phyloP scores from a whole-genome alignment of 1,284 basidiomycete species.

The Trichosporon ovoides region DNA sequence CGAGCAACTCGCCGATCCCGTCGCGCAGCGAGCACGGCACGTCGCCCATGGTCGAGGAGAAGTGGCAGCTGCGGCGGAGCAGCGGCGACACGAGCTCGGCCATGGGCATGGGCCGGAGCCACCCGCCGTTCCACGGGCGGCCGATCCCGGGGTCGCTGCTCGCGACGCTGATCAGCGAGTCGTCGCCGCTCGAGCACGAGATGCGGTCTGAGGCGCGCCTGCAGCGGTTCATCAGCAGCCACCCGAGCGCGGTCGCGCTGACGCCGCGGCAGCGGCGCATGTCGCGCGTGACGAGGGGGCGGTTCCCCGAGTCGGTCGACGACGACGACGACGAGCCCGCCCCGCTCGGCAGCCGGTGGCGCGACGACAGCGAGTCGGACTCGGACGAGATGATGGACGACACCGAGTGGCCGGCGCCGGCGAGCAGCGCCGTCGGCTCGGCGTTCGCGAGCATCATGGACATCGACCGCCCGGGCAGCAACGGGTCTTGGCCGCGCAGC shows the following conservation, averaged over 20 bases:
- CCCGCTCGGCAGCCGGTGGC: slow-evolving; percentile 13
- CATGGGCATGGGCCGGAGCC: background rate
- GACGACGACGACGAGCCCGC: slow-evolving; percentile 41
- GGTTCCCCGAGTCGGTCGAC: slow-evolving; percentile 45
- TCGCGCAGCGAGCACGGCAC: background rate
- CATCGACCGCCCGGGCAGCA: slow-evolving; percentile 35
- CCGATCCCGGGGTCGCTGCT: slow-evolving; percentile 40
- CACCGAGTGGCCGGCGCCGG: slow-evolving; percentile 14
- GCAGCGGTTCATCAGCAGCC: slow-evolving; percentile 37
- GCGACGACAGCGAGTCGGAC: slow-evolving; percentile 36
- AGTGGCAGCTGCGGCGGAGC: background rate
- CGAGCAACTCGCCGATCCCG: slow-evolving; percentile 29
- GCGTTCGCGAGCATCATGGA: slow-evolving; percentile 47
- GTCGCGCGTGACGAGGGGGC: slow-evolving; percentile 27
- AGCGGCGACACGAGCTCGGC: background rate
- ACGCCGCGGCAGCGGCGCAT: slow-evolving; percentile 38
- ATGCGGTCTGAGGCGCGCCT: slow-evolving; percentile 45
- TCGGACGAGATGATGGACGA: slow-evolving; percentile 32
- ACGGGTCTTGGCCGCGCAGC: slow-evolving; percentile 9
- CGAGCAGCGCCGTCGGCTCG: slow-evolving; percentile 34
- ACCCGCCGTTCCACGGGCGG: slow-evolving; percentile 27
- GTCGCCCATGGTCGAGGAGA: slow-evolving; percentile 6
- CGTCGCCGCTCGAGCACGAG: slow-evolving; percentile 42
- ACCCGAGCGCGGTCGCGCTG: slow-evolving; percentile 34
- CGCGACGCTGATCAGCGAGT: slow-evolving; percentile 44